Base-by-base conservation (phyloP, 257 asterid species). In the Solanum sparsipilum region DNA sequence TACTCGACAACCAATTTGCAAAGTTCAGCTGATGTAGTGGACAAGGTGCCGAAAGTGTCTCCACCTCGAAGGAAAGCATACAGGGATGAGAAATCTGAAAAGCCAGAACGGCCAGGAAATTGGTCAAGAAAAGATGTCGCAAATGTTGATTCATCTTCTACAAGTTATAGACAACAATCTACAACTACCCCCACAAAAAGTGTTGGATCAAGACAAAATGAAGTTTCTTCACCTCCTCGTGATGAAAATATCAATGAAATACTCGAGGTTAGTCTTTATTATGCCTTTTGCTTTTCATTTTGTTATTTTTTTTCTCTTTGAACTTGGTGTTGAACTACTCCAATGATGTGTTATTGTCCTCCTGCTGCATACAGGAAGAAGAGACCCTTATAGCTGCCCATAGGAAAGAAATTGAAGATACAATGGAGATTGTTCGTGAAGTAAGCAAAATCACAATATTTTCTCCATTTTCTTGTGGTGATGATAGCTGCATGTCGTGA, bases 341-440 rank as follows among this genome's bases (percentile, higher is more conserved):
- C 7, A 60, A 46, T 5, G 36, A 84, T 84, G 31, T 87, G 3
- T 90, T 31, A 85, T 18, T 48, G 12, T 92, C 31, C 15, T 84
- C 32, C 27, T 87, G 88, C 83, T 70, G 78, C 85, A 35, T 88
- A 81, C 87, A 97, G 99, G 99, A 97, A 89, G 99, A 97, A 88
- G 99, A 94, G 90, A 95, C 99, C 86, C 97, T 97, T 82, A 93
- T 95, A 90, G 96, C 98, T 73, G 98, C 99, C 73, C 99, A 97
- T 84, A 92, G 99, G 71, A 97, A 95, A 90, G 98, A 96, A 94
- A 96, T 97, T 34, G 99, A 96, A 92, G 99, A 97, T 88, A 97
- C 99, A 78, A 96, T 97, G 99, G 99, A 97, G 94, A 97, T 96
- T 86, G 99, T 97, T 90, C 98, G 99, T 84, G 99, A 97, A 90